Conservation (phyloP, 148 eudicot species). For the Drosera capensis region DNA sequence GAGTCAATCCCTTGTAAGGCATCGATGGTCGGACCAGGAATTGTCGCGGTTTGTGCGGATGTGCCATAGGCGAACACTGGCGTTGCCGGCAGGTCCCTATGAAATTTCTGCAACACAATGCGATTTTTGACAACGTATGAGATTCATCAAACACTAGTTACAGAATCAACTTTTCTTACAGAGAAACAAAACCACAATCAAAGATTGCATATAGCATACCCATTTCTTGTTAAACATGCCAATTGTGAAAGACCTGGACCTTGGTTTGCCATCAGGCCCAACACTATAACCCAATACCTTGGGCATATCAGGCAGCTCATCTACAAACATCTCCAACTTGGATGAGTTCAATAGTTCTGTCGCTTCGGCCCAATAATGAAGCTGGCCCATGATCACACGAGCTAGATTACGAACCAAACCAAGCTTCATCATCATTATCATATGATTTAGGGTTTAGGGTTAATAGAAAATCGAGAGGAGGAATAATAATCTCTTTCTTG, state of each 20-base stretch:
- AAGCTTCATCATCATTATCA: too few relatives aligned
- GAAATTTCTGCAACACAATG: slow-evolving; percentile 5
- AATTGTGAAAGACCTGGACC: not conserved
- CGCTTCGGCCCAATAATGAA: too few relatives aligned
- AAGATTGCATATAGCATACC: not conserved
- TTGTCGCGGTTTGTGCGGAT: slow-evolving; percentile 27
- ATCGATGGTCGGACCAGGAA: slow-evolving; percentile 86
- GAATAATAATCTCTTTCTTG: too few relatives aligned
- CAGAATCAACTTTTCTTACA: not conserved
- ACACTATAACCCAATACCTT: not conserved
- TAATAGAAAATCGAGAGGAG: too few relatives aligned
- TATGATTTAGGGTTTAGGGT: too few relatives aligned
- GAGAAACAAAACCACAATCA: not conserved
- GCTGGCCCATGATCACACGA: too few relatives aligned
- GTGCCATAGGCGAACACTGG: slow-evolving; percentile 63
- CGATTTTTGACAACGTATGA: not conserved
- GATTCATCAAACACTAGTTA: not conserved
- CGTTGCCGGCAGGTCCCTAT: slow-evolving; percentile 52
- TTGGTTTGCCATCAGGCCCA: not conserved
- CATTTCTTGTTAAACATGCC: slow-evolving; percentile 3
- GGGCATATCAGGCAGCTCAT: not conserved
- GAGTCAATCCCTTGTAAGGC: slow-evolving; percentile 50
- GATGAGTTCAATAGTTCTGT: not conserved
- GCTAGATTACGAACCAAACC: too few relatives aligned
- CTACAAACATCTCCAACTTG: slow-evolving; percentile 4